phyloP scores from a whole-genome alignment of 352 stramenopile genomes.

The Globisporangium lucens region DNA sequence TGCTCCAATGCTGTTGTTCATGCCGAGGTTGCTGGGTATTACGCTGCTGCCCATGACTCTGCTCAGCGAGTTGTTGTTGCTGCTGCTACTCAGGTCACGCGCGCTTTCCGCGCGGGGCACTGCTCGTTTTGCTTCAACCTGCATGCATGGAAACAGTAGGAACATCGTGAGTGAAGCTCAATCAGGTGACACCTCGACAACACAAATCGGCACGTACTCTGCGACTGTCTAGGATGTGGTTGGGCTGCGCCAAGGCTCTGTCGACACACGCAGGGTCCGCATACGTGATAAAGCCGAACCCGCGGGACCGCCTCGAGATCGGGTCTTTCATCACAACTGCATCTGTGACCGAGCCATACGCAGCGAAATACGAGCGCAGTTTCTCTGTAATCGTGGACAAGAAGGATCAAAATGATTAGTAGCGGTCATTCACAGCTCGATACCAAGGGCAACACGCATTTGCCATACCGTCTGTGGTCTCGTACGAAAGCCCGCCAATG shows the following conservation, averaged over 20 bases:
- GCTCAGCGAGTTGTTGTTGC: slow-evolving; percentile 41
- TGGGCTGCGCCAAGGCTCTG: slow-evolving; percentile 83
- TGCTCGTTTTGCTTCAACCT: slow-evolving; percentile 91
- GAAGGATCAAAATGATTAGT: slow-evolving; percentile 4
- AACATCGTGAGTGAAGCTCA: slow-evolving; percentile 6
- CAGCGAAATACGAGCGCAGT: slow-evolving; percentile 86
- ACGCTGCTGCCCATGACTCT: slow-evolving; percentile 47
- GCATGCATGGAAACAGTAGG: not conserved
- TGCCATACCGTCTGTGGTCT: slow-evolving; percentile 81
- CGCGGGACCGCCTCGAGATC: slow-evolving; percentile 87
- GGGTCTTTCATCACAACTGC: slow-evolving; percentile 93
- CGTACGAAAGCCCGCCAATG: slow-evolving; percentile 88
- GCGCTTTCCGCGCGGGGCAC: slow-evolving; percentile 86
- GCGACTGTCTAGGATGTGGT: slow-evolving; percentile 89
- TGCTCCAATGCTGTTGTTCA: slow-evolving; percentile 46
- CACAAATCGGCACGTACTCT: slow-evolving; percentile 36
- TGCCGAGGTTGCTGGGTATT: slow-evolving; percentile 47
- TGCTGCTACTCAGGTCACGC: slow-evolving; percentile 53
- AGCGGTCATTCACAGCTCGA: not conserved
- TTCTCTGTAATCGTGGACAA: slow-evolving; percentile 60
- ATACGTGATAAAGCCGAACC: slow-evolving; percentile 95
- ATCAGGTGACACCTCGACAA: not conserved
- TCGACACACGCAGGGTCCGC: slow-evolving; percentile 86
- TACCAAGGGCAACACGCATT: not conserved
- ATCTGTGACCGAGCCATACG: slow-evolving; percentile 88